These are phyloP conservation scores for Gliomastix tumulicola DNA, from an alignment of 2,329 filamentous ascomycete species.

Conservation along the genomic window DNA sequence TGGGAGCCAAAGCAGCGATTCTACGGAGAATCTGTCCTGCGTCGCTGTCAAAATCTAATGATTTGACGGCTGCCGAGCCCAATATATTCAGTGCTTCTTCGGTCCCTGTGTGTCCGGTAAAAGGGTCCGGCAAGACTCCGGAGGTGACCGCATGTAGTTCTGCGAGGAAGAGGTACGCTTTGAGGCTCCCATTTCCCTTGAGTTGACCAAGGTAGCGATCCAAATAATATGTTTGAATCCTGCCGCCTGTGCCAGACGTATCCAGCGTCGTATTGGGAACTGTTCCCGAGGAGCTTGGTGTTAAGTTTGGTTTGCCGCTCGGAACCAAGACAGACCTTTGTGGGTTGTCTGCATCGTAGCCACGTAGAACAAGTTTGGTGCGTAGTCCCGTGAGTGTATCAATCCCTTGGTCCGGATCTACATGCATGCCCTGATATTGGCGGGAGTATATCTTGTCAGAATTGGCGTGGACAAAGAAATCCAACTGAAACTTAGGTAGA, in stretches of 20 bases:
- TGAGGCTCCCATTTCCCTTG: slow-evolving; percentile 36
- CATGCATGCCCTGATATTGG: slow-evolving; percentile 40
- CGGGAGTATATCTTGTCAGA: slow-evolving; percentile 10
- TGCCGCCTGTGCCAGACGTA: no score
- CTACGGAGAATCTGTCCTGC: background rate
- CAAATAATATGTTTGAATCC: background rate
- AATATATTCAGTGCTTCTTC: slow-evolving; percentile 42
- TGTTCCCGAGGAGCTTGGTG: no score
- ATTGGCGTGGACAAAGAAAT: background rate
- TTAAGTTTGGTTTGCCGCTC: no score
- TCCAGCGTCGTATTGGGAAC: no score
- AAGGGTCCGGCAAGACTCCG: slow-evolving; percentile 34
- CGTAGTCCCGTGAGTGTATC: slow-evolving; percentile 40
- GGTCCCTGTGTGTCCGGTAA: slow-evolving; percentile 41
- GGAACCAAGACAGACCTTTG: slow-evolving; percentile 26
- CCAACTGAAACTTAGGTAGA: slow-evolving; percentile 13
- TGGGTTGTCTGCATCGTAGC: slow-evolving; percentile 13
- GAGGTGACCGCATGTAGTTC: slow-evolving; percentile 47
- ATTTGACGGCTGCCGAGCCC: slow-evolving; percentile 35
- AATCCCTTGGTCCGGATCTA: slow-evolving; percentile 38
- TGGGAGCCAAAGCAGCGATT: slow-evolving; percentile 34
- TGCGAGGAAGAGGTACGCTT: slow-evolving; percentile 39
- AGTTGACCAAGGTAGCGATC: slow-evolving; percentile 15
- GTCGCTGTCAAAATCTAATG: slow-evolving; percentile 11
- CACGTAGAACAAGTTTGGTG: slow-evolving; percentile 39